Percentiles rank a stretch among this genome's conserved stretches.
Conservation (phyloP, 2,329 filamentous ascomycete species). For the Zalaria obscura region DNA sequence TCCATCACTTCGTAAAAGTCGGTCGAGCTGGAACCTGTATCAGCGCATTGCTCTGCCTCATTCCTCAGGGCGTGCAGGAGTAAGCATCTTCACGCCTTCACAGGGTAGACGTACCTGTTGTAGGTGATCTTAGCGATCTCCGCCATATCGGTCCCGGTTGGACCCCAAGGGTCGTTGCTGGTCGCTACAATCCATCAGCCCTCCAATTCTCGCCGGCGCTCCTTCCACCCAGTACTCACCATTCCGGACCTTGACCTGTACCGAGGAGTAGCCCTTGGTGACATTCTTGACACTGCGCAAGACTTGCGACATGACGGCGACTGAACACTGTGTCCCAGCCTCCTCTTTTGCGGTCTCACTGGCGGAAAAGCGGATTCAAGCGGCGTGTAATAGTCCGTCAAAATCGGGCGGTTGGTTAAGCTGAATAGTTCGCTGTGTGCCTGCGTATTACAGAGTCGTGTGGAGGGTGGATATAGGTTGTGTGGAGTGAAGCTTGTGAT, state of each 20-base stretch:
- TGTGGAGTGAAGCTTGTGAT: no score
- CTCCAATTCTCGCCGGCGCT: neutral
- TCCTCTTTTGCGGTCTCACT: no score
- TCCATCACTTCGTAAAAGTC: slow-evolving; percentile 99
- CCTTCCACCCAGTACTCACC: slow-evolving; percentile 40
- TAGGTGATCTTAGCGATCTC: slow-evolving; percentile 97
- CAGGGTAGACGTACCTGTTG: slow-evolving; percentile 59
- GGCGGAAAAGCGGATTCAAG: no score
- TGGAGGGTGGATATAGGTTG: no score
- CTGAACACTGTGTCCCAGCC: no score
- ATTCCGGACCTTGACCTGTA: slow-evolving; percentile 97
- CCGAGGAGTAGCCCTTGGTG: slow-evolving; percentile 92
- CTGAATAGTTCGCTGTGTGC: no score
- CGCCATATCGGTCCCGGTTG: slow-evolving; percentile 94
- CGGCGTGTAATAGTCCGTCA: no score
- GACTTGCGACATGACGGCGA: slow-evolving; percentile 71
- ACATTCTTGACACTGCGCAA: slow-evolving; percentile 98
- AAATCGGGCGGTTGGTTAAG: no score
- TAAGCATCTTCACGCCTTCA: no score
- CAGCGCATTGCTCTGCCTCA: slow-evolving; percentile 1
- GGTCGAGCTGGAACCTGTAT: slow-evolving; percentile 50
- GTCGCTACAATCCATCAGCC: slow-evolving; percentile 51
- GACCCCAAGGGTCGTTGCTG: slow-evolving; percentile 97
- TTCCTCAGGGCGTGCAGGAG: neutral
- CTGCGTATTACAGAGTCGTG: no score